Conservation (phyloP, 768 basidiomycete species). For the Mycena metata region DNA sequence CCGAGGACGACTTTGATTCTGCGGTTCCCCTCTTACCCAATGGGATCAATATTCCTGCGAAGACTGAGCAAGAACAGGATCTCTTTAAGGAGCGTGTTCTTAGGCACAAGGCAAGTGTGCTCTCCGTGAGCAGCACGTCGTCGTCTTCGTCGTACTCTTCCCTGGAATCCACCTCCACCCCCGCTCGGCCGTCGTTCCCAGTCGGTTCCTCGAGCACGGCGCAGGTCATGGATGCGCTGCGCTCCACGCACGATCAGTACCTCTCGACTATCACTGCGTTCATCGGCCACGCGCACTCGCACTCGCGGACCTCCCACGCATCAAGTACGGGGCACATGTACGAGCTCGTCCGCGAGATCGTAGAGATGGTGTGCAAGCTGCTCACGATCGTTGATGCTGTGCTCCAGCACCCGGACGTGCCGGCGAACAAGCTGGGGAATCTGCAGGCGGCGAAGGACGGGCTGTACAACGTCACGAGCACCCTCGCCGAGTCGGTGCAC, state of each 20-base stretch:
- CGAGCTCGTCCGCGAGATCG: constrained; percentile 94
- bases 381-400: constrained; percentile 94
- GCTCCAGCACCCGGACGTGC: constrained; percentile 79
- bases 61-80: constrained; percentile 56
- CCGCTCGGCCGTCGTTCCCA: constrained; percentile 72
- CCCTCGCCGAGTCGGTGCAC: constrained; percentile 90
- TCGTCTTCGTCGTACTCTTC: constrained; percentile 85
- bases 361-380: constrained; percentile 93
- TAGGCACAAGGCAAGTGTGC: constrained; percentile 57
- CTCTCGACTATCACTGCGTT: constrained; percentile 96
- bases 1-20: constrained; percentile 54
- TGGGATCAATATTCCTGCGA: constrained; percentile 38
- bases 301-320: constrained; percentile 90
- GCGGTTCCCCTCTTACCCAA: constrained; percentile 53
- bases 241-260: constrained; percentile 90
- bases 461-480: constrained; percentile 86
- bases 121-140: constrained; percentile 78
- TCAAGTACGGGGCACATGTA: constrained; percentile 95
- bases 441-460: constrained; percentile 82
- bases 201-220: constrained; percentile 76
- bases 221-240: constrained; percentile 82
- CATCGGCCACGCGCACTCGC: constrained; percentile 96
- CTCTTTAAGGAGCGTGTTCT: constrained; percentile 51
- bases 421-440: constrained; percentile 70
- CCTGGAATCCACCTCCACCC: constrained; percentile 65